These are phyloP conservation scores for Fraxinus albicans DNA, from an alignment of 305 asterid genomes.

Conservation along the genomic window DNA sequence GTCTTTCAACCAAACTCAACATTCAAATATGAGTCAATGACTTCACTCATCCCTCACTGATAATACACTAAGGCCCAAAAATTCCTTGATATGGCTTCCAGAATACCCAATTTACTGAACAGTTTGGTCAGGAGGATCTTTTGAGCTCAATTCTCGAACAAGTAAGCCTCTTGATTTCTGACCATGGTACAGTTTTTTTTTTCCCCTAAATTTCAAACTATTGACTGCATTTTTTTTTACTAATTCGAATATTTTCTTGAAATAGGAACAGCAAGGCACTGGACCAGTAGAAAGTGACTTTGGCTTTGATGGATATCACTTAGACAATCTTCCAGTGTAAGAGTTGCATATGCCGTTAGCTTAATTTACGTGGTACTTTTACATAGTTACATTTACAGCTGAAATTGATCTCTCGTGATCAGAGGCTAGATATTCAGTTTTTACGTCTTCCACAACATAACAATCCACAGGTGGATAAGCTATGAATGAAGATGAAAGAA, in stretches of 20 bases:
- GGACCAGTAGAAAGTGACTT: slow-evolving; percentile 40
- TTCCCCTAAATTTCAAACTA: neutral
- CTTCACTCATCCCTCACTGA: slow-evolving; percentile 20
- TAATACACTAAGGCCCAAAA: slow-evolving; percentile 39
- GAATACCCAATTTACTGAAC: slow-evolving; percentile 36
- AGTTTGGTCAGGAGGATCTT: slow-evolving; percentile 63
- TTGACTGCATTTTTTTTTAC: neutral
- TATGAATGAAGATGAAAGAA: slow-evolving; percentile 20
- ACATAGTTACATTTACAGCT: slow-evolving; percentile 35
- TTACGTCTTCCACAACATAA: neutral
- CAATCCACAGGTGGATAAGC: slow-evolving; percentile 21
- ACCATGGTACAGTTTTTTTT: neutral
- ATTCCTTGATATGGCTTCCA: slow-evolving; percentile 44
- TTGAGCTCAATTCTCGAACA: slow-evolving; percentile 58
- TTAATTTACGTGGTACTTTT: slow-evolving; percentile 3
- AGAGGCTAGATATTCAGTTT: slow-evolving; percentile 1
- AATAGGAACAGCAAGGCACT: slow-evolving; percentile 31
- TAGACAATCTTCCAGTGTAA: slow-evolving; percentile 42
- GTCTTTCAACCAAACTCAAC: slow-evolving; percentile 43
- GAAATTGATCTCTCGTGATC: slow-evolving; percentile 21
- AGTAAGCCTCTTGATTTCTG: slow-evolving; percentile 30
- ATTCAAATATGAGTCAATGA: slow-evolving; percentile 31
- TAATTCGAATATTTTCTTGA: neutral
- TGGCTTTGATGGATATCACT: slow-evolving; percentile 36
- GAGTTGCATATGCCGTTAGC: neutral